Conservation (phyloP, 208 protist species). For the Leishmania amazonensis region DNA sequence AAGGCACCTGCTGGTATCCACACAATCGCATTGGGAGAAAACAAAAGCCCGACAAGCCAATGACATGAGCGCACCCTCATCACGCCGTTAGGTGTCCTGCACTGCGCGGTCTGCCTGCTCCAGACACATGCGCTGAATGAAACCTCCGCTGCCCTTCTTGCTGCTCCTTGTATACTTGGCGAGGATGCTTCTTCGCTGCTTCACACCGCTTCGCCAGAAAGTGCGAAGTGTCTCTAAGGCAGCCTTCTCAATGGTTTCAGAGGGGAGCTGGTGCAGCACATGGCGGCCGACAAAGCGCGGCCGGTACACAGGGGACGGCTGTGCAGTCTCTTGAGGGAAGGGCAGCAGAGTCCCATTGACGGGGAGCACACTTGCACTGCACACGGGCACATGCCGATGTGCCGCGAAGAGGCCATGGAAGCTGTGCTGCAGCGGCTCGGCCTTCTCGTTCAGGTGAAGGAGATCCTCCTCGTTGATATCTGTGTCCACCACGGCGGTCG, state of each 20-base stretch:
- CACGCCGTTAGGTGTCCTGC: slow-evolving; percentile 7
- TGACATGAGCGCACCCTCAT: background rate
- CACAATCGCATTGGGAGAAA: background rate
- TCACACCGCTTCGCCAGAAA: slow-evolving; percentile 57
- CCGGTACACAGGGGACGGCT: background rate
- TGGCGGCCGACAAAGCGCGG: slow-evolving; percentile 22
- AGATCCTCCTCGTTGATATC: slow-evolving; percentile 40
- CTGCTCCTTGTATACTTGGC: slow-evolving; percentile 29
- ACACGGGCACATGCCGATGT: background rate
- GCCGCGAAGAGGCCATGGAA: slow-evolving; percentile 27
- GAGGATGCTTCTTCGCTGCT: slow-evolving; percentile 35
- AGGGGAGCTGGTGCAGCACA: slow-evolving; percentile 49
- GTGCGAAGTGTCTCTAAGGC: slow-evolving; percentile 58
- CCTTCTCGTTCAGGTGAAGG: slow-evolving; percentile 14
- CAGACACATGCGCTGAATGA: slow-evolving; percentile 47
- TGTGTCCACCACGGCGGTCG: slow-evolving; percentile 22
- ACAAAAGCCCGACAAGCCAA: background rate
- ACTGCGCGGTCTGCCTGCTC: slow-evolving; percentile 28
- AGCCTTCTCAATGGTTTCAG: slow-evolving; percentile 53
- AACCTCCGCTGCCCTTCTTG: slow-evolving; percentile 25
- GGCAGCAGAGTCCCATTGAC: slow-evolving; percentile 5
- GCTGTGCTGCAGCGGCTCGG: background rate
- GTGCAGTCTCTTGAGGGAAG: background rate
- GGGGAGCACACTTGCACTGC: background rate
- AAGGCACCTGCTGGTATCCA: background rate